Conservation (phyloP, 208 protist genomes). For the Trypanosoma grayi region DNA sequence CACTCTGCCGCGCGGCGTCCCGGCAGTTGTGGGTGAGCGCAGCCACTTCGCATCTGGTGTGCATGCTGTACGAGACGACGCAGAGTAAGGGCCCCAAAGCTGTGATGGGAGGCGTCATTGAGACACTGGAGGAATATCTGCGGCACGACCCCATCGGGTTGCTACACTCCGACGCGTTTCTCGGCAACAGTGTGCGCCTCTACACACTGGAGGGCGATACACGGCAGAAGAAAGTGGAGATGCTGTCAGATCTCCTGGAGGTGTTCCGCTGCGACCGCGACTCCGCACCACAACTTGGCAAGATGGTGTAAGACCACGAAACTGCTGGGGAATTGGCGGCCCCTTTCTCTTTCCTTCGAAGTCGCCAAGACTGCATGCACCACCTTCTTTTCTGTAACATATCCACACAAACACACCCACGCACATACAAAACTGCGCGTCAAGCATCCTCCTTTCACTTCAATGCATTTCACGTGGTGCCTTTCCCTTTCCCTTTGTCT, state of each 20-base stretch:
- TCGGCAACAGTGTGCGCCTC: constrained; percentile 70
- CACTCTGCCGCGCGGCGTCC: constrained; percentile 29
- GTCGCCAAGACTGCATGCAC: too few species aligned
- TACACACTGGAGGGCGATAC: constrained; percentile 68
- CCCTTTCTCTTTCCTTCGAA: too few species aligned
- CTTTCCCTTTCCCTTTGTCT: constrained; percentile 17
- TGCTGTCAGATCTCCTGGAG: constrained; percentile 66
- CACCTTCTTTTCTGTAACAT: too few species aligned
- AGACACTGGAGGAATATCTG: constrained; percentile 59
- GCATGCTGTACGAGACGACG: constrained; percentile 46
- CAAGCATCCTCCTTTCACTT: too few species aligned
- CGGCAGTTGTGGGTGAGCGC: constrained; percentile 50
- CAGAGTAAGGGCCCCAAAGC: constrained; percentile 19
- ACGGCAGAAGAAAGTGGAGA: constrained; percentile 39
- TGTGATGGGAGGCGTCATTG: constrained; percentile 29
- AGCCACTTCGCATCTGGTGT: constrained; percentile 59
- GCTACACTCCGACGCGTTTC: constrained; percentile 61
- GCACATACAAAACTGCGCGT: too few species aligned
- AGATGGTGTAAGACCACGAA: constrained; percentile 50
- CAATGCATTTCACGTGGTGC: constrained; percentile 1
- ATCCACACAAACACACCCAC: too few species aligned
- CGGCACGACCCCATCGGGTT: constrained; percentile 51
- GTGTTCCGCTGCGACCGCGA: constrained; percentile 61
- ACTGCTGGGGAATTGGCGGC: too few species aligned
- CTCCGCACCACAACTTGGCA: constrained; percentile 57